Evolutionary conservation across 345 rosid species (phyloP), one percentile per base, ranked within the genome.

Genomic region (Aquilaria malaccensis): DNA sequence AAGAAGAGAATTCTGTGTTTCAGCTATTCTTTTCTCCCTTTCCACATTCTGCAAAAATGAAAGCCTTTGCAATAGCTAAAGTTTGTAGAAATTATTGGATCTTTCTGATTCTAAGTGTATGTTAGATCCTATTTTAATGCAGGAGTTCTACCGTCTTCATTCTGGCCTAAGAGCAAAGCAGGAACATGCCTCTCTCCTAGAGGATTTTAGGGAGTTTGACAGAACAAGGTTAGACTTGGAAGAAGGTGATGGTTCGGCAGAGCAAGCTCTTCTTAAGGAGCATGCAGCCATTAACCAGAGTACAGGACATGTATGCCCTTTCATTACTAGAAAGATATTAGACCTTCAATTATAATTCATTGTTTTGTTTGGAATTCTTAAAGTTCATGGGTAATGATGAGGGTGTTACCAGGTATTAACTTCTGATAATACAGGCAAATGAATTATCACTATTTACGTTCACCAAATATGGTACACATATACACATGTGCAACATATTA

Each of bases 201-300:
- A 94, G 52, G 99, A 94, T 72, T 88, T 88, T 70, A 86, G 93
- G 75, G 97, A 90, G 80, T 94, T 88, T 70, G 99, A 94, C 75
- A 81, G 93, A 61, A 78, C 95, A 56, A 80, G 91, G 65, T 77
- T 90, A 70, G 97, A 90, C 73, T 83, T 94, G 79, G 99, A 94
- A 82, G 97, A 82, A 41, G 92, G 97, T 63, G 70, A 56, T 58
- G 90, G 80, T 59, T 86, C 88, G 52, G 52, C 80, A 43, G 99
- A 85, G 56, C 95, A 88, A 70, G 79, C 88, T 58, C 79, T 94
- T 60, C 86, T 94, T 67, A 88, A 66, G 72, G 99, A 94, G 76
- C 92, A 79, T 65, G 81, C 85, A 50, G 70, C 96, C 72, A 81
- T 94, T 63, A 82, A 83, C 70, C 85, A 95, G 73, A 85, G 66